phyloP scores from a whole-genome alignment of 2,329 filamentous ascomycete species.

The Rugonectria rugulosa region DNA sequence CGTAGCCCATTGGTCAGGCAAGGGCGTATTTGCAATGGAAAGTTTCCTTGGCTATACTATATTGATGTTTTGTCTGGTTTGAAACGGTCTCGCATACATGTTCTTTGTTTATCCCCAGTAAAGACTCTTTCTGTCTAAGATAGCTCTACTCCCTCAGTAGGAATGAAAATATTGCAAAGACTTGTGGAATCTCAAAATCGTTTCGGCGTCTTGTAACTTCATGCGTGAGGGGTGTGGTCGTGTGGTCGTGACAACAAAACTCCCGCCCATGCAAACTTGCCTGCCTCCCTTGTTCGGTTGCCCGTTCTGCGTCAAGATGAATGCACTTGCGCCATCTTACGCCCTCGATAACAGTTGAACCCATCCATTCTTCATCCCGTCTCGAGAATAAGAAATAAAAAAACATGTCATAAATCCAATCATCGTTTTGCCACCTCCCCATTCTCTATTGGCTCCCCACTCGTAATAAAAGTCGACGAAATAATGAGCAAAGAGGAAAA shows the following conservation, averaged over 20 bases:
- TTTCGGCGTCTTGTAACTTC: conserved; percentile 42
- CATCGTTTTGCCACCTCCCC: conserved; percentile 37
- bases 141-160: conserved; percentile 13
- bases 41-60: background rate
- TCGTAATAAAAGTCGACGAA: background rate
- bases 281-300: conserved; percentile 18
- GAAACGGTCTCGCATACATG: background rate
- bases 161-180: conserved; percentile 15
- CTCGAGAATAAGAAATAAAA: conserved; percentile 8
- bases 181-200: conserved; percentile 30
- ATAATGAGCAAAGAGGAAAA: conserved; percentile 27
- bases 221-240: conserved; percentile 40
- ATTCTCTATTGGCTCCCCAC: conserved; percentile 33
- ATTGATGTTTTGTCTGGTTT: background rate
- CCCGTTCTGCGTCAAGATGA: conserved; percentile 16
- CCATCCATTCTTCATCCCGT: conserved; percentile 30
- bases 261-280: conserved; percentile 33
- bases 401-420: conserved; percentile 41
- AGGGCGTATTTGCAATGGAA: background rate
- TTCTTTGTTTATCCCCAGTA: conserved; percentile 7
- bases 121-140: conserved; percentile 30
- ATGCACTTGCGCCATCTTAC: conserved; percentile 15
- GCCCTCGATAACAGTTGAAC: conserved; percentile 11
- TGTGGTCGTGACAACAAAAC: conserved; percentile 34
- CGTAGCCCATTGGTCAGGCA: background rate